Evolutionary conservation across 805 yeast genomes (phyloP), one percentile per base, ranked within the genome.

Genomic region (Metschnikowia lunata): DNA sequence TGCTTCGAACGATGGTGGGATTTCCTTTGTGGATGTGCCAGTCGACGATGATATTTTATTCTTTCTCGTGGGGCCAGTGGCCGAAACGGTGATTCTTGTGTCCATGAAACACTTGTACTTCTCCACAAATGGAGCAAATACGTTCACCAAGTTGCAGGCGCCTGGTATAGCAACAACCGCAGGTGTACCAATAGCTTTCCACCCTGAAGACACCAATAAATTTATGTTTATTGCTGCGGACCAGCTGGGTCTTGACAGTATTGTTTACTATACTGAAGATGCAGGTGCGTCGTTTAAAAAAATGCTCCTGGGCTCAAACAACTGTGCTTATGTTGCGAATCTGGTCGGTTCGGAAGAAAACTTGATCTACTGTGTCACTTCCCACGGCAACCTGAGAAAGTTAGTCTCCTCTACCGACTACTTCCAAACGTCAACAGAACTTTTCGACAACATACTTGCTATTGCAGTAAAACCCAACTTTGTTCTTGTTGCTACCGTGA

Each of bases 1-100:
- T 54, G 74, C 87, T 7, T 85, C 97, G 0, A 83, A 76, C 54
- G 82, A 88, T 59, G 85, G 85, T 34, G 91, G 91, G 11, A 56
- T 63, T 4, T 55, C 59, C 1, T 78, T 85, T 65, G 62, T 61
- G 26, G 59, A 57, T 39, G 61, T 78, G 15, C 66, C 70, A 1
- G 50, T 35, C 7, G 71, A 54, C 8, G 67, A 77, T 13, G 69
- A 68, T 12, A 69, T 85, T 39, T 47, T 73, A 6, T 78, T 76
- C n/a, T 70, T 84, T n/a, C 67, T 69, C 34, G 77, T 79, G 35
- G 89, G 93, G 49, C 75, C 74, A 48, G 70, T 71, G 50, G 74
- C 79, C 2, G 80, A 85, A 47, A 74, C 76, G 33, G 77, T 82
- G 30, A 71, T 79, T 52, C 64, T 82, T 40, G 47, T 82, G 36